Percentiles rank a stretch among this genome's conserved stretches.
Conservation (phyloP, 805 yeast genomes). For the Pichia deserticola region DNA sequence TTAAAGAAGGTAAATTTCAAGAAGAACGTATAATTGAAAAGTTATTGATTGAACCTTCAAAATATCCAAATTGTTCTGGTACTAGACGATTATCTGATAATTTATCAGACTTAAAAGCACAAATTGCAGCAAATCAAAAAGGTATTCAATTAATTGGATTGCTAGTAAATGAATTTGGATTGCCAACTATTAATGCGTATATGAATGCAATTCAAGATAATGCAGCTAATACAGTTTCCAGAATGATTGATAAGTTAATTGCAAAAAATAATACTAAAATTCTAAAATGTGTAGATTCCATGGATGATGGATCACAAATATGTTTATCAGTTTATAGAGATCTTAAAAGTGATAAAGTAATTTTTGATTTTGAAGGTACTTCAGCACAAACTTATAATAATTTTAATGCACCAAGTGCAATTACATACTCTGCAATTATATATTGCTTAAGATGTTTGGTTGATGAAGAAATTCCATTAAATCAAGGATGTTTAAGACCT, state of each 20-base stretch:
- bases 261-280: slow-evolving; percentile 32
- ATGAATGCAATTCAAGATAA: slow-evolving; percentile 79
- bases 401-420: slow-evolving; percentile 87
- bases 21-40: slow-evolving; percentile 54
- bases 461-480: slow-evolving; percentile 81
- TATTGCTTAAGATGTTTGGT: slow-evolving; percentile 83
- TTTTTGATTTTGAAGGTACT: slow-evolving; percentile 80
- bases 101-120: slow-evolving; percentile 77
- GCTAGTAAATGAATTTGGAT: slow-evolving; percentile 56
- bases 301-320: slow-evolving; percentile 80
- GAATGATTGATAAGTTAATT: slow-evolving; percentile 39
- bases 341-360: slow-evolving; percentile 42
- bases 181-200: slow-evolving; percentile 54
- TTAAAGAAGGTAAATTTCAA: slow-evolving; percentile 65
- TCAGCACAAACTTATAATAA: slow-evolving; percentile 86
- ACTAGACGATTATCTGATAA: slow-evolving; percentile 80
- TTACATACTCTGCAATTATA: slow-evolving; percentile 80
- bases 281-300: slow-evolving; percentile 51
- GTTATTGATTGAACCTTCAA: slow-evolving; percentile 67
- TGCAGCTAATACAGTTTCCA: slow-evolving; percentile 66
- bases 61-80: slow-evolving; percentile 82
- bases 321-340: slow-evolving; percentile 43
- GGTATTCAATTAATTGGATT: slow-evolving; percentile 63
- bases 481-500: slow-evolving; percentile 87
- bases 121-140: slow-evolving; percentile 80